A percentile compares a stretch with the other conserved stretches of the same genome.
phyloP scores from a whole-genome alignment of 2,329 filamentous ascomycete species.

The Metarhizium sp. region DNA sequence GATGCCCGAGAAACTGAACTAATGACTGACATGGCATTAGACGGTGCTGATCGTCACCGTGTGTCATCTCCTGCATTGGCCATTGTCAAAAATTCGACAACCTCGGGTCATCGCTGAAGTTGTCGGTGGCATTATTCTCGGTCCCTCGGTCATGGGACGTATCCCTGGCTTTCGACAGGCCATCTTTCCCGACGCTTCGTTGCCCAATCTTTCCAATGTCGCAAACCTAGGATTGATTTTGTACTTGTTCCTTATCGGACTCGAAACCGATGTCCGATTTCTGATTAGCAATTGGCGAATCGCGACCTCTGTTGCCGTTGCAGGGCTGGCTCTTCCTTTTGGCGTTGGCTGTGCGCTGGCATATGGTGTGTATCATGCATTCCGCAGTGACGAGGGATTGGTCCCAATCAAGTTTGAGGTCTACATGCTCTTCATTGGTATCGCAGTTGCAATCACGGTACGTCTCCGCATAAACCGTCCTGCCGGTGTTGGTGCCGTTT shows the following conservation, averaged over 20 bases:
- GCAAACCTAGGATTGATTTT: slow-evolving; percentile 78
- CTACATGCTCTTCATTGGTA: slow-evolving; percentile 71
- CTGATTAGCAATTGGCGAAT: slow-evolving; percentile 73
- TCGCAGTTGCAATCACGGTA: slow-evolving; percentile 79
- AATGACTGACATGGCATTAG: slow-evolving; percentile 10
- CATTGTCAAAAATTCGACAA: slow-evolving; percentile 66
- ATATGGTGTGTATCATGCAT: slow-evolving; percentile 71
- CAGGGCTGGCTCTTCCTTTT: slow-evolving; percentile 76
- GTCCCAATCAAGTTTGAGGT: slow-evolving; percentile 38
- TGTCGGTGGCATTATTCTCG: slow-evolving; percentile 74
- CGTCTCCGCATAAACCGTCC: not conserved
- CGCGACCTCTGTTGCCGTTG: slow-evolving; percentile 66
- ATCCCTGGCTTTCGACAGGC: slow-evolving; percentile 67
- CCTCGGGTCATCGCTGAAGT: slow-evolving; percentile 80
- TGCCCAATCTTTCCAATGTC: slow-evolving; percentile 66
- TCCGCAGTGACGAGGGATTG: slow-evolving; percentile 36
- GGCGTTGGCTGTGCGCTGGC: slow-evolving; percentile 72
- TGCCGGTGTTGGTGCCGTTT: not conserved
- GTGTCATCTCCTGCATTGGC: slow-evolving; percentile 55
- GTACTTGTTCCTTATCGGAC: slow-evolving; percentile 78
- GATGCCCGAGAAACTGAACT: not conserved
- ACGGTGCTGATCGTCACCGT: slow-evolving; percentile 38
- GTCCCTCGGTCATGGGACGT: slow-evolving; percentile 79
- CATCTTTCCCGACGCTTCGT: slow-evolving; percentile 69
- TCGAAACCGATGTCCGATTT: slow-evolving; percentile 77